Conservation (phyloP, 768 basidiomycete genomes). For the Auricularia auricula-judae region DNA sequence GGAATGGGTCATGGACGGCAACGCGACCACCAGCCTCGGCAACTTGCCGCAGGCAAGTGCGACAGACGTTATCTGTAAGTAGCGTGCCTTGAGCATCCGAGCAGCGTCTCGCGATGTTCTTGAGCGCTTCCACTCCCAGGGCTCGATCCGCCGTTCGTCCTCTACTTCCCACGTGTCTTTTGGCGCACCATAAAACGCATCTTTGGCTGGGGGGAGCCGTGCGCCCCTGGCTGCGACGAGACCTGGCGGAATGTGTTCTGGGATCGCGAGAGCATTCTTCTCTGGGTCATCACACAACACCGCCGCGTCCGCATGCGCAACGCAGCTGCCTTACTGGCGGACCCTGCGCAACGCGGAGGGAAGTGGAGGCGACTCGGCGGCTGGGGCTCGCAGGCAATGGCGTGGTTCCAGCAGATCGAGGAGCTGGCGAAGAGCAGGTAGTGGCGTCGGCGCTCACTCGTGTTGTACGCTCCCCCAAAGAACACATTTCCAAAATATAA, state of each 20-base stretch:
- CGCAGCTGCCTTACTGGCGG: conserved; percentile 18
- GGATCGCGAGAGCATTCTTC: conserved; percentile 37
- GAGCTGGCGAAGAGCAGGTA: not conserved
- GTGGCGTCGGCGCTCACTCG: not conserved
- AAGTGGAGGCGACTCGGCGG: conserved; percentile 42
- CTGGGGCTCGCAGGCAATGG: conserved; percentile 31
- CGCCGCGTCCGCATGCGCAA: conserved; percentile 17
- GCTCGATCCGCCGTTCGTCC: conserved; percentile 52
- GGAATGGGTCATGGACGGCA: not conserved
- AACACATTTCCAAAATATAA: no score
- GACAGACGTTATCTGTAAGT: not conserved
- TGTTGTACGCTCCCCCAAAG: no score
- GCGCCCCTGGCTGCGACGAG: conserved; percentile 42
- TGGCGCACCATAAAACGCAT: conserved; percentile 42
- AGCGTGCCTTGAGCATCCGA: not conserved
- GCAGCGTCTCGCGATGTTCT: not conserved
- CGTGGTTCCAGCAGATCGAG: conserved; percentile 24
- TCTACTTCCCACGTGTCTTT: conserved; percentile 51
- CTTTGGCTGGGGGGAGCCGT: conserved; percentile 20
- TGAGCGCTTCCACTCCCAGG: conserved; percentile 25
- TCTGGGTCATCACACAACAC: conserved; percentile 40
- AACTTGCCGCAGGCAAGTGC: not conserved
- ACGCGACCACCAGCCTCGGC: not conserved
- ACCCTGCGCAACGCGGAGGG: conserved; percentile 24
- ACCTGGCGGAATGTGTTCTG: conserved; percentile 31